phyloP scores from a whole-genome alignment of 192 early-diverging fungal genomes.

The Entomortierella lignicola region DNA sequence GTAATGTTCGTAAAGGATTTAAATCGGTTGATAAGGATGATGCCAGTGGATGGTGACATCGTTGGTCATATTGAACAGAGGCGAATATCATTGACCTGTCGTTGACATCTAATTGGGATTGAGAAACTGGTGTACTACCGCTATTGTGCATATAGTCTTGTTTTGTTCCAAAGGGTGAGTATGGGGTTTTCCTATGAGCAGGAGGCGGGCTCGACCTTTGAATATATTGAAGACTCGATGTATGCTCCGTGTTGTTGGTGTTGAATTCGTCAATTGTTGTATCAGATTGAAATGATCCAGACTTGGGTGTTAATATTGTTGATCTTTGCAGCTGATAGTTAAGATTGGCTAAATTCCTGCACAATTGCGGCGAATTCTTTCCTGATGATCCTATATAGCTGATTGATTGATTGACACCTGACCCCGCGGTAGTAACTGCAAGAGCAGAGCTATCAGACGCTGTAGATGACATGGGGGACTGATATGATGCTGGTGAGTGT shows the following conservation, averaged over 20 bases:
- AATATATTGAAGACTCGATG: neutral
- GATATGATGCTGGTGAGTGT: neutral
- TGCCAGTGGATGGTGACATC: too few relatives aligned
- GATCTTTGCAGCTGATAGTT: conserved; percentile 15
- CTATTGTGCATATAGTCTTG: neutral
- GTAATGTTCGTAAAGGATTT: neutral
- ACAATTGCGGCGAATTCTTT: too few relatives aligned
- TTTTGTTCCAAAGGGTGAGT: neutral
- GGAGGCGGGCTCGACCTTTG: neutral
- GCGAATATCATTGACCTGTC: too few relatives aligned
- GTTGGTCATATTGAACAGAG: too few relatives aligned
- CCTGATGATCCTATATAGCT: neutral
- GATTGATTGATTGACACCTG: neutral
- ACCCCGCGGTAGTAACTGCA: neutral
- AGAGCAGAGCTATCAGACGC: neutral
- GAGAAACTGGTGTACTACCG: neutral
- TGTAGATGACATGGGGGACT: neutral
- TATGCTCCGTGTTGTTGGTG: neutral
- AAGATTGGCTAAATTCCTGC: neutral
- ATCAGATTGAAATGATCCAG: neutral
- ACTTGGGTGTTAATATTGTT: neutral
- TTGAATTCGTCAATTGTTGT: neutral
- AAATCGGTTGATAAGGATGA: neutral
- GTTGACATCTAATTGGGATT: neutral
- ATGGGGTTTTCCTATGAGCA: neutral